These are phyloP conservation scores for Thermochaetoides dissita DNA, from an alignment of 2,329 filamentous ascomycete species.

Conservation along the genomic window DNA sequence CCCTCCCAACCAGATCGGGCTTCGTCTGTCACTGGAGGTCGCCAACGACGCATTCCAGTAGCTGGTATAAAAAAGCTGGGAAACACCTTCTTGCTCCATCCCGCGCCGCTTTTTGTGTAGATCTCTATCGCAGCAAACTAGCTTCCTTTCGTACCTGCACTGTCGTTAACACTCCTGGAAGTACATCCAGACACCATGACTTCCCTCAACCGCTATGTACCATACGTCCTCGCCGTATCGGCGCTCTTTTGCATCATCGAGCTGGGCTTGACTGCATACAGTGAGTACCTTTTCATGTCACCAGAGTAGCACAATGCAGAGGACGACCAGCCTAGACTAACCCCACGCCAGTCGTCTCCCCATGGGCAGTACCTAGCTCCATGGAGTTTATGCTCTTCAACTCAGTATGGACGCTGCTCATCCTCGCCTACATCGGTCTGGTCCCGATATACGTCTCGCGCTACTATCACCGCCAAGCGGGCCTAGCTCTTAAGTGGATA, in stretches of 20 bases:
- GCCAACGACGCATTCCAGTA: too few relatives aligned
- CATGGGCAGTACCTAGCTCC: conserved; percentile 33
- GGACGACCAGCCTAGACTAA: conserved; percentile 1
- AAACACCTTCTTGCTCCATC: too few relatives aligned
- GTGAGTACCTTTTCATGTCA: conserved; percentile 27
- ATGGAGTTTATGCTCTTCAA: conserved; percentile 72
- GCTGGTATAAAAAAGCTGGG: too few relatives aligned
- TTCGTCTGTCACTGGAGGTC: too few relatives aligned
- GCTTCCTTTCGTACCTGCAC: too few relatives aligned
- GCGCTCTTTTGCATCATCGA: conserved; percentile 57
- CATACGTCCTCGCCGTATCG: conserved; percentile 53
- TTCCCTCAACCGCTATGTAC: conserved; percentile 32
- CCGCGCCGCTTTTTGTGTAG: too few relatives aligned
- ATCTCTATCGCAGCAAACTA: too few relatives aligned
- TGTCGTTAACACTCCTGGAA: too few relatives aligned
- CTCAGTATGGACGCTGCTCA: conserved; percentile 60
- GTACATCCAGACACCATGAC: too few relatives aligned
- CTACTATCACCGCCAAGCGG: conserved; percentile 48
- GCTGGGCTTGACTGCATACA: conserved; percentile 59
- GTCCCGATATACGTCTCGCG: conserved; percentile 48
- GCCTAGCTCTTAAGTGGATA: conserved; percentile 53
- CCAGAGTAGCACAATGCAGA: conserved; percentile 2
- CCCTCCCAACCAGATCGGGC: too few relatives aligned
- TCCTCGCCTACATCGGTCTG: conserved; percentile 56
- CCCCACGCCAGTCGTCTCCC: conserved; percentile 37